Conservation (phyloP, 1,284 basidiomycete species). For the Cronartium quercuum region DNA sequence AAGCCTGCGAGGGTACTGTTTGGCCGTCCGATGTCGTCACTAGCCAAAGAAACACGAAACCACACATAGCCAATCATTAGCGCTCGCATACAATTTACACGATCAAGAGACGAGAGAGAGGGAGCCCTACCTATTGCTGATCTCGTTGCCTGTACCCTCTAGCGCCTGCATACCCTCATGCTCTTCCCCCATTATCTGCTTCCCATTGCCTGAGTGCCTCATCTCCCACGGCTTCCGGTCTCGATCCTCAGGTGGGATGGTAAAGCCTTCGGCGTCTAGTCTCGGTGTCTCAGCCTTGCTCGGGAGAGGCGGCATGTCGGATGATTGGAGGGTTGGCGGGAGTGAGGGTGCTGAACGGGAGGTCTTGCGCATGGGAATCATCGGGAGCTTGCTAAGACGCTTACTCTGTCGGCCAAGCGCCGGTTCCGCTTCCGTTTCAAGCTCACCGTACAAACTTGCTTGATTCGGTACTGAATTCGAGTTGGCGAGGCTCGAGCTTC, state of each 20-base stretch:
- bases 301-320: background rate
- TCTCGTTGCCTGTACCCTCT: too few species aligned
- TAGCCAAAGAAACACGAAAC: background rate
- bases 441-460: background rate
- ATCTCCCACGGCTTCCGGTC: conserved; percentile 45
- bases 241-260: conserved; percentile 47
- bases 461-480: background rate
- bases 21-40: background rate
- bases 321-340: background rate
- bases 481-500: background rate
- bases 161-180: background rate
- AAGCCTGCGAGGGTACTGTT: background rate
- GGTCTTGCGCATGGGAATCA: conserved; percentile 2
- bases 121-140: too few species aligned
- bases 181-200: background rate
- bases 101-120: too few species aligned
- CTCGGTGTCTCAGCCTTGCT: background rate
- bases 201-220: too few species aligned
- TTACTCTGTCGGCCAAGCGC: background rate
- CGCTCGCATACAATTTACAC: too few species aligned
- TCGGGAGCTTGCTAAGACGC: background rate
- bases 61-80: too few species aligned
- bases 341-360: conserved; percentile 12
- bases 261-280: conserved; percentile 47
- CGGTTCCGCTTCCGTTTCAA: background rate